These are phyloP conservation scores for Phytophthora aleatoria DNA, from an alignment of 352 stramenopile genomes.

Conservation along the genomic window DNA sequence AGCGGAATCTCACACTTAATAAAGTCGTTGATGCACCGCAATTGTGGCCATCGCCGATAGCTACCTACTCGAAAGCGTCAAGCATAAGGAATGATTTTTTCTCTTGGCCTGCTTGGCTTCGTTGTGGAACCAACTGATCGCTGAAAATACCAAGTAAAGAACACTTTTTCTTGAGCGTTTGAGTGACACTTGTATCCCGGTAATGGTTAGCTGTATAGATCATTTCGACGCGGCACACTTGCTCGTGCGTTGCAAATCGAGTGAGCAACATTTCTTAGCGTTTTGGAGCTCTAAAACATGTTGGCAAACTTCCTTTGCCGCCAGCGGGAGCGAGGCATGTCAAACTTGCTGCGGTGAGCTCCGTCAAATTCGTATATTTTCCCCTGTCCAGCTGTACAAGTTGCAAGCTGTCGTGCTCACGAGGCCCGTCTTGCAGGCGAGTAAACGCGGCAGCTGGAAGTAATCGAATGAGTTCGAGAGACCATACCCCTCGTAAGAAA, in stretches of 20 bases:
- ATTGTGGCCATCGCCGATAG: too few species aligned
- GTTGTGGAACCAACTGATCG: too few species aligned
- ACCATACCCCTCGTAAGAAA: conserved; percentile 25
- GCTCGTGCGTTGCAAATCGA: background rate
- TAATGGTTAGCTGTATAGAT: background rate
- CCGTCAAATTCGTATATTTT: conserved; percentile 6
- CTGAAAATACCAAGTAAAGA: too few species aligned
- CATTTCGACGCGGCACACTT: conserved; percentile 8
- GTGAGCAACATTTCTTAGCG: conserved; percentile 2
- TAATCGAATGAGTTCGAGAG: conserved; percentile 5
- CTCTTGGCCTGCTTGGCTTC: too few species aligned
- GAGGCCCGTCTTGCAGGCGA: conserved; percentile 13
- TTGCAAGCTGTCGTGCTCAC: conserved; percentile 20
- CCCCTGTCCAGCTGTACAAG: background rate
- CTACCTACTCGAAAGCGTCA: too few species aligned
- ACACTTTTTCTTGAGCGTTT: too few species aligned
- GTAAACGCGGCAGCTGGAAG: conserved; percentile 20
- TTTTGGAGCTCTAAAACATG: too few species aligned
- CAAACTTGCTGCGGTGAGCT: background rate
- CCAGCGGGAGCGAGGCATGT: background rate
- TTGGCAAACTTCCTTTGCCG: too few species aligned
- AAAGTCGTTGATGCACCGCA: too few species aligned
- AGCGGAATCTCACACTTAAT: background rate
- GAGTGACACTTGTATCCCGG: too few species aligned
- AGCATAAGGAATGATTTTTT: too few species aligned